A percentile compares a stretch with the other conserved stretches of the same genome.
phyloP scores from a whole-genome alignment of 306 rosid genomes.

The Rosa lucieae region DNA sequence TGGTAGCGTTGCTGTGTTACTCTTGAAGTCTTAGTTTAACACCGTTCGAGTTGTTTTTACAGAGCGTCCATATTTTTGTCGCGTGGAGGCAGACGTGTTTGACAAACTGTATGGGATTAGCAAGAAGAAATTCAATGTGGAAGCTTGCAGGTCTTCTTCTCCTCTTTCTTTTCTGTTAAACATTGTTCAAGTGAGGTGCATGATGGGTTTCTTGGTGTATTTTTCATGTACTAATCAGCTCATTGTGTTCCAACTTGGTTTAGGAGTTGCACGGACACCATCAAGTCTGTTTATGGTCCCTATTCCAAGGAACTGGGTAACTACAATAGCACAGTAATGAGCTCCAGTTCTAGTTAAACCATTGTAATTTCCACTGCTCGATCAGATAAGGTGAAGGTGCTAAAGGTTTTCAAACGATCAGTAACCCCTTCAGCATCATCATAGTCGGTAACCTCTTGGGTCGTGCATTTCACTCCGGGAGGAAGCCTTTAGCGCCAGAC shows the following conservation, averaged over 20 bases:
- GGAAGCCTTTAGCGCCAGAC: not conserved
- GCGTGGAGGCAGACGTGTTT: conserved; percentile 68
- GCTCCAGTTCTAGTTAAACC: conserved; percentile 32
- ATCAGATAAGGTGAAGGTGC: not conserved
- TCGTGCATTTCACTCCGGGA: not conserved
- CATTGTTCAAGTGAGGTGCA: not conserved
- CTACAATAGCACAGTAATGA: conserved; percentile 53
- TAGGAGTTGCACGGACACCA: conserved; percentile 82
- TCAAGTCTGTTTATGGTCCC: conserved; percentile 71
- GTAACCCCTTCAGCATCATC: not conserved
- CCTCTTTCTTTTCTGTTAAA: not conserved
- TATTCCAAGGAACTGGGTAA: conserved; percentile 63
- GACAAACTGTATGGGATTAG: conserved; percentile 58
- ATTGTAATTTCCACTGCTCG: not conserved
- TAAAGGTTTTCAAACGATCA: not conserved
- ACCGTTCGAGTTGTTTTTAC: not conserved
- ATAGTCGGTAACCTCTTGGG: not conserved
- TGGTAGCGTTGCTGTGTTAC: not conserved
- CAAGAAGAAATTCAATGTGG: conserved; percentile 66
- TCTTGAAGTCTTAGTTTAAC: not conserved
- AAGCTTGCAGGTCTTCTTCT: conserved; percentile 79
- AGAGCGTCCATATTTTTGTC: conserved; percentile 97
- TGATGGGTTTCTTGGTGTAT: not conserved
- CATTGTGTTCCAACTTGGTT: conserved; percentile 16
- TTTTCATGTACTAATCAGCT: conserved; percentile 6